These are phyloP conservation scores for Pichia sp. DNA, from an alignment of 1,139 yeast species.

Conservation along the genomic window DNA sequence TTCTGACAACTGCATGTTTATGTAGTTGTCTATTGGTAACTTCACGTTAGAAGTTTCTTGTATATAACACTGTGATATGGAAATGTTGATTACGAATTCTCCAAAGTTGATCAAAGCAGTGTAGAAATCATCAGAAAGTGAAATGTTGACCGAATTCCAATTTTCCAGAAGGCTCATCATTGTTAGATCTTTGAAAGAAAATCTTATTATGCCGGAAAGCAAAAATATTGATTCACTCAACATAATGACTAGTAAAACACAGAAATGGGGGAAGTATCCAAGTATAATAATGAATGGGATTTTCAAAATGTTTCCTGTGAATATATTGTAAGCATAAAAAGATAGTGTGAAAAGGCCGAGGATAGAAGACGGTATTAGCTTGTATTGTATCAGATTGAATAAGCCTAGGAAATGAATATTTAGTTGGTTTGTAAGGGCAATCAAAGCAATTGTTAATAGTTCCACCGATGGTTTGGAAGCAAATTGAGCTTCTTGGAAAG, in stretches of 20 bases:
- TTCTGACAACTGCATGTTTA: slow-evolving; percentile 37
- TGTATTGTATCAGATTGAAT: slow-evolving; percentile 46
- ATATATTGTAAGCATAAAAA: slow-evolving; percentile 24
- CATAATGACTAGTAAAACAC: slow-evolving; percentile 46
- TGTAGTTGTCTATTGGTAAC: slow-evolving; percentile 53
- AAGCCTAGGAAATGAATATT: slow-evolving; percentile 57
- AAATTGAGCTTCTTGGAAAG: slow-evolving; percentile 58
- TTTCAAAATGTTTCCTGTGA: slow-evolving; percentile 37
- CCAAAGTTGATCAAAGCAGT: slow-evolving; percentile 59
- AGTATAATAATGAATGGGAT: slow-evolving; percentile 54
- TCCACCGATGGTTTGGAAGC: slow-evolving; percentile 45
- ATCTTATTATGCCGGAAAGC: slow-evolving; percentile 58
- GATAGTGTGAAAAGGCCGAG: slow-evolving; percentile 50
- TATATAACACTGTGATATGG: slow-evolving; percentile 62
- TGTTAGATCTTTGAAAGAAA: slow-evolving; percentile 45
- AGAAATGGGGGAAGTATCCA: slow-evolving; percentile 59
- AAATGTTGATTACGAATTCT: slow-evolving; percentile 58
- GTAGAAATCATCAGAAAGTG: slow-evolving; percentile 60
- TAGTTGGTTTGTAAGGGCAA: slow-evolving; percentile 52
- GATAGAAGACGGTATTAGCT: slow-evolving; percentile 58
- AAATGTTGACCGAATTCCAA: slow-evolving; percentile 36
- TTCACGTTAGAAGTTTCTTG: slow-evolving; percentile 52
- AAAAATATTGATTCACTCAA: slow-evolving; percentile 49
- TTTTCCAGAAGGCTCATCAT: slow-evolving; percentile 46
- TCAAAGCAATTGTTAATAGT: slow-evolving; percentile 46